Evolutionary conservation across 2,329 filamentous ascomycete genomes (phyloP), one percentile per base, ranked within the genome.

Genomic region (Pyrenophora graminea): DNA sequence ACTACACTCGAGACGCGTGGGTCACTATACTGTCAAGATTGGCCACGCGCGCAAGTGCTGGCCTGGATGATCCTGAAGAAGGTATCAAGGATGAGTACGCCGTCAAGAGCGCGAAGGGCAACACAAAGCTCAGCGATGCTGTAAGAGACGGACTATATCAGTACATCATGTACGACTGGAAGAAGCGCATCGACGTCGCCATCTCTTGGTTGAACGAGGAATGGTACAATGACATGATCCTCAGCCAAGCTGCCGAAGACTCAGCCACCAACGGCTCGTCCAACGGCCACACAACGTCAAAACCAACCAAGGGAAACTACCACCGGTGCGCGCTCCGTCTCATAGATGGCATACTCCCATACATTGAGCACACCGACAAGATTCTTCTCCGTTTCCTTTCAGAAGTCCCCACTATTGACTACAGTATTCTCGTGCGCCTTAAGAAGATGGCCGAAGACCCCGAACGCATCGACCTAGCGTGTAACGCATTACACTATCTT

Each of bases 171-270:
- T 91, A 95, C 58, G 93, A 97, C 69, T 99, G 96, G 76, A 86
- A 93, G 47, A 86, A 83, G 56, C 87, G 94, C 37, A 92, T 97
- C 56, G 92, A 95, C 61, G 84, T 94, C 18, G 93, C 91, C 1
- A 91, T 97, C 44, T 87, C 88, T 6, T 99, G 94, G 94, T 81
- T 99, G 13, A 96, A 88, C 63, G 94, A 99, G 72, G 94, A 99
- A 75, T 99, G 94, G 93, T 97, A 96, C 74, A 95, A 92, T 64
- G 93, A 97, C 71, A 85, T 80, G 37, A 74, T 91, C 27, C 77
- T 81, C 45, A 69, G 76, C 38, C 76, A 81, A 34, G 44, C 59
- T 7, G 44, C 53, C 4, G 51, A 64, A 6, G 33, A 44, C 9
- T 43, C 53, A 3, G 39, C 62, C 4, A 58, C 72, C 30, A 73